These are phyloP conservation scores for Avena sativa DNA, from an alignment of 176 grass and related monocot species.

Conservation along the genomic window DNA sequence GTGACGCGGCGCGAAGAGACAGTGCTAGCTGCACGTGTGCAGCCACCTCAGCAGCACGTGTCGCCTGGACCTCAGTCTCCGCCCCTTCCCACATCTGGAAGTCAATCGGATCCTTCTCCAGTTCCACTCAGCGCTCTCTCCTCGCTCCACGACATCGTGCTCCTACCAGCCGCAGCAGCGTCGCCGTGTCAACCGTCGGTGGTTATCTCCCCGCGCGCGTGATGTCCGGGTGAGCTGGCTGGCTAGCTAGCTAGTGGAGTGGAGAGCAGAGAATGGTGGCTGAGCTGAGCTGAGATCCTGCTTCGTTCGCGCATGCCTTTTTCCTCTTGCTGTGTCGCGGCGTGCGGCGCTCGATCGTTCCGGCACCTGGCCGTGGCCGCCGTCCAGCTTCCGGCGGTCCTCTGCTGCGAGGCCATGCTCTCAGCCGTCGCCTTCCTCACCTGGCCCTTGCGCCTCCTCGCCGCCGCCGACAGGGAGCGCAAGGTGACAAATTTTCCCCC, in stretches of 20 bases:
- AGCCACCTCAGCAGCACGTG: conserved; percentile 11
- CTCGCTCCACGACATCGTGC: not conserved
- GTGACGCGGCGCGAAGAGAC: not conserved
- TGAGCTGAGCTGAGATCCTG: not conserved
- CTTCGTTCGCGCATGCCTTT: not conserved
- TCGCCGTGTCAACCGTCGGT: not conserved
- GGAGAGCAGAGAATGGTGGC: not conserved
- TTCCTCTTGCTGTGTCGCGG: not conserved
- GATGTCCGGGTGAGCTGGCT: not conserved
- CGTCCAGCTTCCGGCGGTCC: conserved; percentile 21
- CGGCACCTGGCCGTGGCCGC: not conserved
- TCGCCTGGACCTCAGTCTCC: not conserved
- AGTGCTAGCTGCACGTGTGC: conserved; percentile 25
- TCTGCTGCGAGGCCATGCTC: conserved; percentile 51
- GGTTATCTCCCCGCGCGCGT: not conserved
- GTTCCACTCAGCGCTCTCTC: not conserved
- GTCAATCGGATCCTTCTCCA: not conserved
- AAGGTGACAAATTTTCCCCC: not conserved
- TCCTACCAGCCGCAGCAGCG: not conserved
- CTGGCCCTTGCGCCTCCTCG: conserved; percentile 48
- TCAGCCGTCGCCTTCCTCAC: conserved; percentile 40
- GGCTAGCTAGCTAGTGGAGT: not conserved
- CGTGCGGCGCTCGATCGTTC: not conserved
- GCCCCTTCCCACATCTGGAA: not conserved
- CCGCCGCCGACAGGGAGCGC: conserved; percentile 38